Evolutionary conservation across 768 basidiomycete genomes (phyloP).

Genomic region (Auricularia heimuer): DNA sequence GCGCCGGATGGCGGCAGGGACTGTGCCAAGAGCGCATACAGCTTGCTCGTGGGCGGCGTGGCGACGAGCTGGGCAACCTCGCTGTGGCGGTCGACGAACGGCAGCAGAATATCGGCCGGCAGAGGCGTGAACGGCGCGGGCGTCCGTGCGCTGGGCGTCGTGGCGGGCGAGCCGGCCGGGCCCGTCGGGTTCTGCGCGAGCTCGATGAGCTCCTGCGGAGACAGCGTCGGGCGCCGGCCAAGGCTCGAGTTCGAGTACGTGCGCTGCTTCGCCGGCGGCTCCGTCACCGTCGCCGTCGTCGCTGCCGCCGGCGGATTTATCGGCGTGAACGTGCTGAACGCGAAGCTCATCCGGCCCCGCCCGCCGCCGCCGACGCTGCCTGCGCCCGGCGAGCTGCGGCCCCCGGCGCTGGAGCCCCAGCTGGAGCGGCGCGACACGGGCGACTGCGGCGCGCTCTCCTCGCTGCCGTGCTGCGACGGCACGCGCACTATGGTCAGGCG

Average conservation of each 20-base stretch:
- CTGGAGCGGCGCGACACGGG: constrained; percentile 11
- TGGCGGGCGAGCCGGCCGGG: constrained; percentile 18
- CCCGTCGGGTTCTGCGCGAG: constrained; percentile 44
- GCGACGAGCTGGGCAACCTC: constrained; percentile 66
- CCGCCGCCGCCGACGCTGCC: not conserved
- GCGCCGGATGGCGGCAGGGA: constrained; percentile 37
- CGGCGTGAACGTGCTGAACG: constrained; percentile 1
- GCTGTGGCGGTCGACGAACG: constrained; percentile 72
- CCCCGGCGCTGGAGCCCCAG: constrained; percentile 24
- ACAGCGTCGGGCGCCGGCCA: not conserved
- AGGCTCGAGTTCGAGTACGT: not conserved
- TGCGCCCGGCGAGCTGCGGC: constrained; percentile 4
- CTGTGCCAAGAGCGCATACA: constrained; percentile 68
- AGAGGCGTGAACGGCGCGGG: constrained; percentile 66
- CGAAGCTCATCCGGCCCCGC: not conserved
- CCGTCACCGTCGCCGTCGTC: not conserved
- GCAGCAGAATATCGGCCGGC: constrained; percentile 71
- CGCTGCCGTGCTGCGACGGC: constrained; percentile 10
- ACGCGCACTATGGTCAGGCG: constrained; percentile 67
- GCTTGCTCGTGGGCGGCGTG: constrained; percentile 52
- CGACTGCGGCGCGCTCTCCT: not conserved
- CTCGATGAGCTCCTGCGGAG: constrained; percentile 67
- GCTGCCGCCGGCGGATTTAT: not conserved
- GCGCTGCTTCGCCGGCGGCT: not conserved
- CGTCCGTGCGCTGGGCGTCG: constrained; percentile 4